phyloP scores from a whole-genome alignment of 1,284 basidiomycete species.

The Wolfiporia cocos region DNA sequence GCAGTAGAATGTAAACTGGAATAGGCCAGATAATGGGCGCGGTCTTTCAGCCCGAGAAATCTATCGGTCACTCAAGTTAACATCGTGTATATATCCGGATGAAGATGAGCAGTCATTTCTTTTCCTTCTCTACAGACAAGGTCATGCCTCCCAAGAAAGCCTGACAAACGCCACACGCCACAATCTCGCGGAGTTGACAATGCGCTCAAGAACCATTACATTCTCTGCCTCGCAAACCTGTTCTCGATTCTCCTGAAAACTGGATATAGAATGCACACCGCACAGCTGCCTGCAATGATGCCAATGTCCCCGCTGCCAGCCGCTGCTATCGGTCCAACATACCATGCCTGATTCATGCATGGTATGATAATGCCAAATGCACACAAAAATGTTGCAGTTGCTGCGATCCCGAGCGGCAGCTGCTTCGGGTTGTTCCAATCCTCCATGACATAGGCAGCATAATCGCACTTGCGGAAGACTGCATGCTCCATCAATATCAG shows the following conservation, averaged over 20 bases:
- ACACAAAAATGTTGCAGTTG: slow-evolving; percentile 40
- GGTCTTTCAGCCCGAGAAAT: too few species aligned
- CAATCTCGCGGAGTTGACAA: too few species aligned
- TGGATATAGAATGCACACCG: slow-evolving; percentile 34
- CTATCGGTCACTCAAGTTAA: too few species aligned
- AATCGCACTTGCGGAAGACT: slow-evolving; percentile 41
- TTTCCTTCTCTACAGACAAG: too few species aligned
- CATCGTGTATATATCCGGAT: too few species aligned
- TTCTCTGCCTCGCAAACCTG: too few species aligned
- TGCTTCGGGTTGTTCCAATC: slow-evolving; percentile 34
- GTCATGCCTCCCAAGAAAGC: too few species aligned
- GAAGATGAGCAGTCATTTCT: too few species aligned
- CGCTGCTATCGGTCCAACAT: slow-evolving; percentile 40
- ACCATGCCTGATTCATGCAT: slow-evolving; percentile 60
- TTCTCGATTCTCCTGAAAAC: slow-evolving; percentile 35
- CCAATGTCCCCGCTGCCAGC: slow-evolving; percentile 53
- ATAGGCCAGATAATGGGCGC: too few species aligned
- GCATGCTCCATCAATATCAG: slow-evolving; percentile 55
- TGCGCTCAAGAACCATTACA: too few species aligned
- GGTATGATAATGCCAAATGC: slow-evolving; percentile 49
- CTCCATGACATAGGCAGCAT: slow-evolving; percentile 27
- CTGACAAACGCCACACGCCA: too few species aligned
- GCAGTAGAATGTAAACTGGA: too few species aligned
- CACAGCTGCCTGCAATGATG: slow-evolving; percentile 40
- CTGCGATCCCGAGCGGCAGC: slow-evolving; percentile 43